Evolutionary conservation across 768 basidiomycete genomes (phyloP).

Genomic region (Lactifluus hygrophoroides): DNA sequence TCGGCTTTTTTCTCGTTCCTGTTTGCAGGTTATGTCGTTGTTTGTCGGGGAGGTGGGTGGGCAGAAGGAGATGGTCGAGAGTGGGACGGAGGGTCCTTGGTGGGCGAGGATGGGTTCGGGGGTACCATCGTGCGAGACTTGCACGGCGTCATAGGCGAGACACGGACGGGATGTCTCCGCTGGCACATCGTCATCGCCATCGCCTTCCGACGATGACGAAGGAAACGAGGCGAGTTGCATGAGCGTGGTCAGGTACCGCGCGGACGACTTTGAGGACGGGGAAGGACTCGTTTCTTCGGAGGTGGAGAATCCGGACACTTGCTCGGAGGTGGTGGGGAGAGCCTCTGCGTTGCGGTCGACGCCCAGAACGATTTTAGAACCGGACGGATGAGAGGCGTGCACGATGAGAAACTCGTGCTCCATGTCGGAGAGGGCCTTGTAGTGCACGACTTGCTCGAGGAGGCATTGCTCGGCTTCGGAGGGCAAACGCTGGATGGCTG

Average conservation of each 20-base stretch:
- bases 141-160: constrained; percentile 16
- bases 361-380: constrained; percentile 14
- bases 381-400: constrained; percentile 7
- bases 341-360: constrained; percentile 19
- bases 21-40: neutral
- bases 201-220: neutral
- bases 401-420: constrained; percentile 21
- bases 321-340: neutral
- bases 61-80: constrained; percentile 16
- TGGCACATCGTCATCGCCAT: neutral
- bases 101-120: constrained; percentile 10
- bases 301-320: too few species aligned
- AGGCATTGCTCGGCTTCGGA: constrained; percentile 1
- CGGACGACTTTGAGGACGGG: constrained; percentile 1
- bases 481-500: constrained; percentile 4
- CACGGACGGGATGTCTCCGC: neutral
- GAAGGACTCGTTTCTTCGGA: neutral
- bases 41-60: neutral
- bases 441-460: constrained; percentile 17
- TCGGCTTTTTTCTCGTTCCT: neutral
- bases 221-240: neutral
- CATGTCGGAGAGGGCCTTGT: constrained; percentile 17
- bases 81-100: constrained; percentile 8
- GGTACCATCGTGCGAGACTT: constrained; percentile 18
- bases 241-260: constrained; percentile 6